These are phyloP conservation scores for Mycosphaerelloides madeirae DNA, from an alignment of 2,329 filamentous ascomycete genomes.

Conservation along the genomic window DNA sequence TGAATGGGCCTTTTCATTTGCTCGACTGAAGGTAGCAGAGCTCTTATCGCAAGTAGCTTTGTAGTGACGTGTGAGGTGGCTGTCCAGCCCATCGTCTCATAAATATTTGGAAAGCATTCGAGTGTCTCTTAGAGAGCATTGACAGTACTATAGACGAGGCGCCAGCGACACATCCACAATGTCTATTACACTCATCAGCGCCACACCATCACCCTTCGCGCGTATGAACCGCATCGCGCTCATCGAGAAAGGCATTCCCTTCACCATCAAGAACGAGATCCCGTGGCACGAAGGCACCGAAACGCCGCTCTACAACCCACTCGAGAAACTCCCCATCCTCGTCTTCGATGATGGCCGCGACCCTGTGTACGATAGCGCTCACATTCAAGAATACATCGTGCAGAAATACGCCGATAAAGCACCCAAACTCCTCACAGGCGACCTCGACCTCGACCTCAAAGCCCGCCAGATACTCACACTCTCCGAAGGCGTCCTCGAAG, in stretches of 20 bases:
- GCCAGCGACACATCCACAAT: background rate
- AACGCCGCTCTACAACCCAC: conserved; percentile 17
- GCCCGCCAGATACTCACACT: conserved; percentile 12
- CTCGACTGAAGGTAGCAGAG: too few relatives aligned
- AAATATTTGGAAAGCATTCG: too few relatives aligned
- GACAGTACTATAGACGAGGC: background rate
- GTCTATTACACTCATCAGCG: conserved; percentile 16
- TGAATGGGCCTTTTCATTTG: too few relatives aligned
- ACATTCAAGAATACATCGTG: conserved; percentile 20
- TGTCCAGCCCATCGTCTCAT: too few relatives aligned
- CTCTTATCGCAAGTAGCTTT: too few relatives aligned
- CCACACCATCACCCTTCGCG: conserved; percentile 19
- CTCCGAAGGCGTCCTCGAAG: conserved; percentile 16
- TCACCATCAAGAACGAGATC: conserved; percentile 14
- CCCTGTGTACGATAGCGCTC: conserved; percentile 18
- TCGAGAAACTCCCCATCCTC: conserved; percentile 21
- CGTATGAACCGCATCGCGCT: conserved; percentile 20
- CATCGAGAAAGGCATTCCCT: conserved; percentile 17
- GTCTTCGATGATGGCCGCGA: conserved; percentile 15
- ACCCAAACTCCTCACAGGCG: conserved; percentile 14
- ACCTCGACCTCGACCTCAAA: conserved; percentile 15
- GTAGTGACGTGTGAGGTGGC: too few relatives aligned
- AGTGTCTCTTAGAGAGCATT: too few relatives aligned
- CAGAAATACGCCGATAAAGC: conserved; percentile 13
- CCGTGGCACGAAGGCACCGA: conserved; percentile 18